Conservation (phyloP, 1,139 yeast genomes). For the Taphrina wiesneri region DNA sequence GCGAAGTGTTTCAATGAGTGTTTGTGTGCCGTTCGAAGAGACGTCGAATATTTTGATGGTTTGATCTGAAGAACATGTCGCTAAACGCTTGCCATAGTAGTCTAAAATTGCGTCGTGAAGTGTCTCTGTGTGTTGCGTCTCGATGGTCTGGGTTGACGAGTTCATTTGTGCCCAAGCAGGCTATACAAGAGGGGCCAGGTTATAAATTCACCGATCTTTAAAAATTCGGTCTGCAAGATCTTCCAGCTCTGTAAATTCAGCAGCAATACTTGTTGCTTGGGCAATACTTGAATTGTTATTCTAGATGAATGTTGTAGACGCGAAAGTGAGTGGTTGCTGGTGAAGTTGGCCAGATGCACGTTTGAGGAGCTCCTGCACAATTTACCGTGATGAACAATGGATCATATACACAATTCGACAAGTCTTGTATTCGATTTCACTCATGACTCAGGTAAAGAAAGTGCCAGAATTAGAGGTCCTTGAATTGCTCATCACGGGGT, state of each 20-base stretch:
- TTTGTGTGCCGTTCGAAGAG: slow-evolving; percentile 15
- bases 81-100: slow-evolving; percentile 91
- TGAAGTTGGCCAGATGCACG: neutral
- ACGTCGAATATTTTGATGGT: slow-evolving; percentile 90
- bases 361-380: neutral
- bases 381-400: neutral
- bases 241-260: too few relatives aligned
- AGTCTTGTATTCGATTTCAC: too few relatives aligned
- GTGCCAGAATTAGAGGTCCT: too few relatives aligned
- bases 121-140: slow-evolving; percentile 25
- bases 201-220: neutral
- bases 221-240: too few relatives aligned
- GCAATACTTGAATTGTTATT: too few relatives aligned
- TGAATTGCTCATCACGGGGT: neutral
- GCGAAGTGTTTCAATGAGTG: slow-evolving; percentile 17
- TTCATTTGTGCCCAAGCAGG: slow-evolving; percentile 8
- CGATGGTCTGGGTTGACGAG: slow-evolving; percentile 24
- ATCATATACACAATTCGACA: too few relatives aligned
- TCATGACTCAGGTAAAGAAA: too few relatives aligned
- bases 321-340: too few relatives aligned
- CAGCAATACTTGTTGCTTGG: too few relatives aligned
- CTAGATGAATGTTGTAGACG: too few relatives aligned
- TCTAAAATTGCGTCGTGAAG: slow-evolving; percentile 93
- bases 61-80: slow-evolving; percentile 93
- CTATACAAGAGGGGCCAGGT: neutral